Percentiles rank a stretch among this genome's conserved stretches.
These are phyloP conservation scores for Haematococcus sp. DNA, from an alignment of 139 green algal genomes.

Conservation along the genomic window DNA sequence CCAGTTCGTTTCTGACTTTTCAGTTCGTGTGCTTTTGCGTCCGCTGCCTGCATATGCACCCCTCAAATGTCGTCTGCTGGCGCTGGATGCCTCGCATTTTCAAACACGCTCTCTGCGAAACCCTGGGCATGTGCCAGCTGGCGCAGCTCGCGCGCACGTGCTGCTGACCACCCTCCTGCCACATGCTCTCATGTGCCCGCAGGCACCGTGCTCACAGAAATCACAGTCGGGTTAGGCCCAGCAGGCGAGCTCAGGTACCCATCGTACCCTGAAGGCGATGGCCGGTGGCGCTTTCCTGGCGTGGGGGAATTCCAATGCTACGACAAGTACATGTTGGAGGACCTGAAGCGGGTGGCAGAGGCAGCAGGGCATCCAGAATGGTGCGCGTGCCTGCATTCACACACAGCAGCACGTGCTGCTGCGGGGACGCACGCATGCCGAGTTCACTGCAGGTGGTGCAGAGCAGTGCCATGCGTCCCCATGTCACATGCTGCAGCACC, in stretches of 20 bases:
- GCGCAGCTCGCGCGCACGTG: no score
- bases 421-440: no score
- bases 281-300: constrained; percentile 93
- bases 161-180: no score
- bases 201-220: constrained; percentile 81
- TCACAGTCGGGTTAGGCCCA: constrained; percentile 94
- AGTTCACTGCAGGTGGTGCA: no score
- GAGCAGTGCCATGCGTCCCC: no score
- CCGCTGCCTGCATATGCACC: neutral
- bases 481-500: no score
- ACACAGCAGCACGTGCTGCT: no score
- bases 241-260: constrained; percentile 98
- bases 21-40: neutral
- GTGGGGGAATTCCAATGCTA: constrained; percentile 99
- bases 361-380: constrained; percentile 81
- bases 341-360: constrained; percentile 64
- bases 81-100: no score
- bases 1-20: no score
- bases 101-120: no score
- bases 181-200: constrained; percentile 2
- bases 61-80: neutral
- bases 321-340: constrained; percentile 94
- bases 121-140: no score
- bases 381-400: constrained; percentile 26
- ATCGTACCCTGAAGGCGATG: constrained; percentile 92